These are phyloP conservation scores for Peterozyma xylosa DNA, from an alignment of 805 yeast genomes.

Conservation along the genomic window DNA sequence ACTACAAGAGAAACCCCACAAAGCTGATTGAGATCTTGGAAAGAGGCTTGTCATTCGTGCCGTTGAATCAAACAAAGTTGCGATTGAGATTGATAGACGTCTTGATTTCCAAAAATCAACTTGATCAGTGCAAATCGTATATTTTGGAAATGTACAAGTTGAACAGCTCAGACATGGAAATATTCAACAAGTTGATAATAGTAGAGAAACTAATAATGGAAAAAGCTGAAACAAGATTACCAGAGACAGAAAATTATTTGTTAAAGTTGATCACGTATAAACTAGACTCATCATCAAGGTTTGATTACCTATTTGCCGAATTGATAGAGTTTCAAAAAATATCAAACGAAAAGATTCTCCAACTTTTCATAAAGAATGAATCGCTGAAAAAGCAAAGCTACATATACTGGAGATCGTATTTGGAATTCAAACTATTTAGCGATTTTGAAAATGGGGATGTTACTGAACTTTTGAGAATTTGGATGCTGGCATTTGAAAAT, in stretches of 20 bases:
- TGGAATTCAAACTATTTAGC: neutral
- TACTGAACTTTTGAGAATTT: neutral
- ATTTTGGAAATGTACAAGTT: constrained; percentile 15
- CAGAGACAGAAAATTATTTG: neutral
- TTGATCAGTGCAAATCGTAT: constrained; percentile 29
- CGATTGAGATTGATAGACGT: constrained; percentile 37
- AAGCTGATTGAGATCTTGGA: constrained; percentile 31
- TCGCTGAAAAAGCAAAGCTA: neutral
- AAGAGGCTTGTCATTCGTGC: constrained; percentile 24
- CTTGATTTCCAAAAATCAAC: constrained; percentile 28
- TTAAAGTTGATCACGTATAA: neutral
- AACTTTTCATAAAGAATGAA: neutral
- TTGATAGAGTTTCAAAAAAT: constrained; percentile 8
- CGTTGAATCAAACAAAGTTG: constrained; percentile 21
- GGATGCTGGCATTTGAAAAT: neutral
- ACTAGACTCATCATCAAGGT: neutral
- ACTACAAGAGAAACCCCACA: constrained; percentile 21
- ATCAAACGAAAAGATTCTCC: constrained; percentile 5
- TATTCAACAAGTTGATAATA: constrained; percentile 33
- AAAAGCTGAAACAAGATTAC: constrained; percentile 1
- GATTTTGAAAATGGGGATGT: neutral
- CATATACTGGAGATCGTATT: neutral
- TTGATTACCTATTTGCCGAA: constrained; percentile 1
- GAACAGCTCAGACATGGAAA: constrained; percentile 25
- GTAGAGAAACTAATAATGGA: constrained; percentile 28